A percentile compares a stretch with the other conserved stretches of the same genome.
Conservation (phyloP, 768 basidiomycete species). For the Mycena capillaripes region DNA sequence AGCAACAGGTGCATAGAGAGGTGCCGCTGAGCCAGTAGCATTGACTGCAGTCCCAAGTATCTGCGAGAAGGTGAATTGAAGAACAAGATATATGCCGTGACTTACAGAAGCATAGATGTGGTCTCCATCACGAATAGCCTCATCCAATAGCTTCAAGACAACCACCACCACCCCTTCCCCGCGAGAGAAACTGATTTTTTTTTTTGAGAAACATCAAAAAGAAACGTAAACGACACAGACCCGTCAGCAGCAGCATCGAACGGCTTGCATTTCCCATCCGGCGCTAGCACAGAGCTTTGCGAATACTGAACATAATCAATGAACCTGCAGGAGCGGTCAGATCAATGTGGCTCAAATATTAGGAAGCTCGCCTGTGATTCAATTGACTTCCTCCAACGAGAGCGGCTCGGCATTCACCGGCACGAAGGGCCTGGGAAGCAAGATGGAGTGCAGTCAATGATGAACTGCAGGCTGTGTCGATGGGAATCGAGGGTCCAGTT, state of each 20-base stretch:
- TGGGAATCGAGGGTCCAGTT: constrained; percentile 62
- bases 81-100: too few species aligned
- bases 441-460: constrained; percentile 62
- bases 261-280: constrained; percentile 58
- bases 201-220: neutral
- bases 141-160: constrained; percentile 47
- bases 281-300: constrained; percentile 53
- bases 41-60: neutral
- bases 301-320: constrained; percentile 54
- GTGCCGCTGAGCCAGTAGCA: constrained; percentile 52
- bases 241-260: constrained; percentile 61
- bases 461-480: constrained; percentile 67
- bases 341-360: too few species aligned
- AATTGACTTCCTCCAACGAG: constrained; percentile 61
- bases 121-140: constrained; percentile 47
- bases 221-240: constrained; percentile 39
- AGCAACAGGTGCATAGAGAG: constrained; percentile 54
- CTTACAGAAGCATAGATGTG: constrained; percentile 46
- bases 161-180: constrained; percentile 48
- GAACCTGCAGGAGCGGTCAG: constrained; percentile 36
- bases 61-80: too few species aligned
- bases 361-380: constrained; percentile 55
- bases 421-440: constrained; percentile 57
- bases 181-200: constrained; percentile 40
- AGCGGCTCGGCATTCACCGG: constrained; percentile 63